Conservation (phyloP, 768 basidiomycete genomes). For the Kwoniella sp. region DNA sequence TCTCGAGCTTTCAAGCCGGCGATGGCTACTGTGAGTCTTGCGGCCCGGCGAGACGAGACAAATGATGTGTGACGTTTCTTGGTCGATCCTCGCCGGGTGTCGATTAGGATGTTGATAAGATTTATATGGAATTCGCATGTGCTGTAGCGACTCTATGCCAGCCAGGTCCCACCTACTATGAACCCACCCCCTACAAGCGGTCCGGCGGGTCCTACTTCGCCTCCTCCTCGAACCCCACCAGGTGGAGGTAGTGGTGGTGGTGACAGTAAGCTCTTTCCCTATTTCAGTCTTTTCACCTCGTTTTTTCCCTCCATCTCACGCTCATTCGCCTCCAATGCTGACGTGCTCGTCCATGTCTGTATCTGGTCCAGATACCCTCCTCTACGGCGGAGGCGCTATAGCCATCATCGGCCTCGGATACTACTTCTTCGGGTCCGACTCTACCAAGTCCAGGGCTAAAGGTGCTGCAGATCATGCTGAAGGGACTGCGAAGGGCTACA, state of each 20-base stretch:
- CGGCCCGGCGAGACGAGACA: too few relatives aligned
- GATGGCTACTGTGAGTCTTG: neutral
- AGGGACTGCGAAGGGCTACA: conserved; percentile 23
- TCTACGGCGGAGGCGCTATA: conserved; percentile 34
- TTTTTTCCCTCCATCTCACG: neutral
- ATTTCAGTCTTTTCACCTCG: neutral
- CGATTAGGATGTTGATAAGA: too few relatives aligned
- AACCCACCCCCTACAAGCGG: neutral
- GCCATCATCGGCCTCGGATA: conserved; percentile 33
- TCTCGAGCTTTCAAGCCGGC: neutral
- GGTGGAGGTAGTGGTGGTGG: neutral
- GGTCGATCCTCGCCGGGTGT: too few relatives aligned
- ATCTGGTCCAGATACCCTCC: conserved; percentile 16
- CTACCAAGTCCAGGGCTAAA: conserved; percentile 13
- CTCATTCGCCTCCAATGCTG: neutral
- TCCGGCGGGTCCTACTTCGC: neutral
- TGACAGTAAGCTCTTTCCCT: too few relatives aligned
- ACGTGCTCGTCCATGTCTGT: neutral
- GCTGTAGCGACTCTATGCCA: neutral
- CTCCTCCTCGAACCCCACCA: neutral
- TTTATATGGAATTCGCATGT: too few relatives aligned
- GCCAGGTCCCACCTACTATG: neutral
- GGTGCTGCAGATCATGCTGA: conserved; percentile 14
- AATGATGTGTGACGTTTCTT: too few relatives aligned
- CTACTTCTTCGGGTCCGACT: conserved; percentile 33